These are phyloP conservation scores for Coriolopsis trogii DNA, from an alignment of 1,284 basidiomycete species.

Conservation along the genomic window DNA sequence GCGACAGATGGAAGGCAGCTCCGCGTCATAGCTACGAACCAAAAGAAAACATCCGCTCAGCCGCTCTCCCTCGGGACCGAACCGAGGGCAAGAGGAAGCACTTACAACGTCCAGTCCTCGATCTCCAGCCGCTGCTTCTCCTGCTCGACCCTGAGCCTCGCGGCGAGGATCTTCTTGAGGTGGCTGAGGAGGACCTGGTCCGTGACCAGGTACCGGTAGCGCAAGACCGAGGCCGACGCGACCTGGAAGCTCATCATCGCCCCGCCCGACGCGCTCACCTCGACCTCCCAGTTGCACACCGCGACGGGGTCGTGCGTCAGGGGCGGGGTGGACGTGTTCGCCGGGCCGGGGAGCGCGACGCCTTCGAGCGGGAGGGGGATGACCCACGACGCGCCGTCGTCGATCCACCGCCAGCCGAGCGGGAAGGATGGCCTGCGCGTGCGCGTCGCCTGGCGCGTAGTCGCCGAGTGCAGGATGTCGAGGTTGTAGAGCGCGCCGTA, in stretches of 20 bases:
- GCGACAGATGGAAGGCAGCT: constrained; percentile 16
- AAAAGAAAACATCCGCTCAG: background rate
- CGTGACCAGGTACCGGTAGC: constrained; percentile 21
- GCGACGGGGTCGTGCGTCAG: constrained; percentile 21
- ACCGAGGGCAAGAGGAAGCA: background rate
- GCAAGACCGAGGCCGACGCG: constrained; percentile 16
- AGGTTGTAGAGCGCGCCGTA: background rate
- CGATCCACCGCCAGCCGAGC: constrained; percentile 27
- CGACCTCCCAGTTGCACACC: constrained; percentile 24
- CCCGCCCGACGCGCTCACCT: background rate
- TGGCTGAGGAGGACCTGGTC: constrained; percentile 14
- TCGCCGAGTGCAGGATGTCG: background rate
- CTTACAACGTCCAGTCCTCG: constrained; percentile 23
- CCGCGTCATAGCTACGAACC: constrained; percentile 15
- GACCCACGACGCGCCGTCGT: constrained; percentile 27
- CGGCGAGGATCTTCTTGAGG: constrained; percentile 8
- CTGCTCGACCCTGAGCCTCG: constrained; percentile 13
- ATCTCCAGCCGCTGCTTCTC: constrained; percentile 11
- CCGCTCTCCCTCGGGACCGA: background rate
- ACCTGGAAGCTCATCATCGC: constrained; percentile 20
- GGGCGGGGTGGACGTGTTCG: constrained; percentile 13
- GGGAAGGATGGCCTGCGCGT: constrained; percentile 18
- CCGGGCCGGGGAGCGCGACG: constrained; percentile 15
- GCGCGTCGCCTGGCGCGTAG: background rate
- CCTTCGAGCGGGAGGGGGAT: constrained; percentile 21